Evolutionary conservation across 2,329 filamentous ascomycete genomes (phyloP).

Genomic region (Sporothrix protearum): DNA sequence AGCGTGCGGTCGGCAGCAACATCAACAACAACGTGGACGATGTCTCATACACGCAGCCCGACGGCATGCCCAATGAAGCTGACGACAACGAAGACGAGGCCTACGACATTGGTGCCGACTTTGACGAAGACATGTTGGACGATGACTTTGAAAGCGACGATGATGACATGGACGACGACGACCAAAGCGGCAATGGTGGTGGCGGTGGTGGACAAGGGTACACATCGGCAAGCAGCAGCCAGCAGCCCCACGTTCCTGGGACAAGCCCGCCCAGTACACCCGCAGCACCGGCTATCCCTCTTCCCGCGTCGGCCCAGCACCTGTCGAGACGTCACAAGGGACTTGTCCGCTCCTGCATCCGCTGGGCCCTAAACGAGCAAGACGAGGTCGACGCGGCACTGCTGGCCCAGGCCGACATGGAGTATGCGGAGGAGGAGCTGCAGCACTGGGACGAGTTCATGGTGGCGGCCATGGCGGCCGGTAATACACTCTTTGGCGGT

Average conservation of each 20-base stretch:
- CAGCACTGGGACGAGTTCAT: conserved; percentile 26
- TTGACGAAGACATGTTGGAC: conserved; percentile 27
- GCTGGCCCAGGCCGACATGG: conserved; percentile 23
- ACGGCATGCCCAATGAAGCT: conserved; percentile 33
- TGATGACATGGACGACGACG: conserved; percentile 19
- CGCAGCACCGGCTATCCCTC: background rate
- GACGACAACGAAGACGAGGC: conserved; percentile 33
- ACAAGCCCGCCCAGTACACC: background rate
- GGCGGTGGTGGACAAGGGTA: no score
- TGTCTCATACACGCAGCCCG: conserved; percentile 7
- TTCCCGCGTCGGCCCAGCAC: background rate
- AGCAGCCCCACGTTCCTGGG: background rate
- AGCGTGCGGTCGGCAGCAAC: conserved; percentile 29
- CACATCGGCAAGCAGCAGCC: background rate
- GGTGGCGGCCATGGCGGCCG: background rate
- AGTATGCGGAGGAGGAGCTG: conserved; percentile 23
- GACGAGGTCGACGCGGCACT: conserved; percentile 23
- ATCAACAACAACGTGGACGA: background rate
- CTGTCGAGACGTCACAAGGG: conserved; percentile 20
- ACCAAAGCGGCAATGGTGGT: background rate
- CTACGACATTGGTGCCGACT: background rate
- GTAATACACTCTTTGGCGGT: background rate
- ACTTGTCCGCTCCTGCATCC: conserved; percentile 26
- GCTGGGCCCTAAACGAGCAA: conserved; percentile 28
- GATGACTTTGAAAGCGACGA: conserved; percentile 16